These are phyloP conservation scores for Russula brevipes DNA, from an alignment of 768 basidiomycete genomes.

Conservation along the genomic window DNA sequence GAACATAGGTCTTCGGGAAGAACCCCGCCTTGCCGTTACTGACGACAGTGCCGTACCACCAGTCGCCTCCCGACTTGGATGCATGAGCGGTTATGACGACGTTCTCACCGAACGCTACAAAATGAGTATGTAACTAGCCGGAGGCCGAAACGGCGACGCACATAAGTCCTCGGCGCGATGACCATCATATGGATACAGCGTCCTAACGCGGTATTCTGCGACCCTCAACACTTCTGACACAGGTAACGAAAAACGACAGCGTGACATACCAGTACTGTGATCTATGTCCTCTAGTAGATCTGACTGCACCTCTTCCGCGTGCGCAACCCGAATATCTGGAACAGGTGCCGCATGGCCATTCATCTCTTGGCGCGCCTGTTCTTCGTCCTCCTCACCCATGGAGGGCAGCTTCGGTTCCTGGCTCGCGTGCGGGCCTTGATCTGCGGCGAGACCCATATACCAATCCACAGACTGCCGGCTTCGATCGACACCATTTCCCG, in stretches of 20 bases:
- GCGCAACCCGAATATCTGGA: conserved; percentile 55
- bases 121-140: conserved; percentile 18
- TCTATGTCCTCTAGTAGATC: conserved; percentile 74
- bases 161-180: conserved; percentile 87
- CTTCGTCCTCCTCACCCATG: conserved; percentile 60
- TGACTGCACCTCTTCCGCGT: conserved; percentile 33
- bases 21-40: conserved; percentile 69
- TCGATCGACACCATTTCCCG: conserved; percentile 34
- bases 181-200: conserved; percentile 80
- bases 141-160: conserved; percentile 37
- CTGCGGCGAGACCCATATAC: conserved; percentile 83
- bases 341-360: conserved; percentile 33
- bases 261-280: conserved; percentile 48
- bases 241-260: neutral
- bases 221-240: conserved; percentile 13
- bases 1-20: conserved; percentile 88
- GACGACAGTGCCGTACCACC: conserved; percentile 84
- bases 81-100: conserved; percentile 74
- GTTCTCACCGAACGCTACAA: conserved; percentile 74
- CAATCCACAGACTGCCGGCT: conserved; percentile 78
- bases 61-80: conserved; percentile 78
- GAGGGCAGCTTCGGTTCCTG: conserved; percentile 42
- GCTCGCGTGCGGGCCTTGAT: conserved; percentile 41
- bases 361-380: conserved; percentile 35
- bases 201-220: conserved; percentile 67